Percentiles rank a stretch among this genome's conserved stretches.
phyloP scores from a whole-genome alignment of 257 asterid species.

The Gardenia jasminoides region DNA sequence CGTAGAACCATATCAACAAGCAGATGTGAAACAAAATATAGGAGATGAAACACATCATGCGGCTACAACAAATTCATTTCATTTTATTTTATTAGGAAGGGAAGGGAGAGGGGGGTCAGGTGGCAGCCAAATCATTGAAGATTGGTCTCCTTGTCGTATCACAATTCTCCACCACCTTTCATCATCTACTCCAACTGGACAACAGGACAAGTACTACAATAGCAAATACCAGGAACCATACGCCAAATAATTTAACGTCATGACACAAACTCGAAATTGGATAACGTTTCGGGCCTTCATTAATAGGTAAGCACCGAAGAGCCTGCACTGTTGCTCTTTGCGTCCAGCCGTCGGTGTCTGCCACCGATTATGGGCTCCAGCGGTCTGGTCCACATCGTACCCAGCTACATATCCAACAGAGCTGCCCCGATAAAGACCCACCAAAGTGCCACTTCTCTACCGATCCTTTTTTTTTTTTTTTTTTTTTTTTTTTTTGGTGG shows the following conservation, averaged over 20 bases:
- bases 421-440: neutral
- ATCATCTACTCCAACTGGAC: conserved; percentile 13
- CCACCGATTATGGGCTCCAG: neutral
- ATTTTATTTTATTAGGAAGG: neutral
- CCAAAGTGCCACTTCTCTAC: neutral
- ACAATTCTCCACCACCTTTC: conserved; percentile 2
- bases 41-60: conserved; percentile 12
- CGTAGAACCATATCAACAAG: neutral
- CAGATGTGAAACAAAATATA: neutral
- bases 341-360: neutral
- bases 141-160: neutral
- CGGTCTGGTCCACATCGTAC: neutral
- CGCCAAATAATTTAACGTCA: conserved; percentile 3
- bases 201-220: conserved; percentile 4
- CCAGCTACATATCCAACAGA: neutral
- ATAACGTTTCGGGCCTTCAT: neutral
- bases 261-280: neutral
- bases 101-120: too few species aligned
- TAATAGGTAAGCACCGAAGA: too few species aligned
- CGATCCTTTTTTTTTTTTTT: neutral
- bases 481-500: too few species aligned
- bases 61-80: neutral
- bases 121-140: conserved; percentile 10
- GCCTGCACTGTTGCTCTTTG: neutral
- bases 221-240: neutral